phyloP scores from a whole-genome alignment of 495 filamentous ascomycete genomes.

The Neurospora sp. region DNA sequence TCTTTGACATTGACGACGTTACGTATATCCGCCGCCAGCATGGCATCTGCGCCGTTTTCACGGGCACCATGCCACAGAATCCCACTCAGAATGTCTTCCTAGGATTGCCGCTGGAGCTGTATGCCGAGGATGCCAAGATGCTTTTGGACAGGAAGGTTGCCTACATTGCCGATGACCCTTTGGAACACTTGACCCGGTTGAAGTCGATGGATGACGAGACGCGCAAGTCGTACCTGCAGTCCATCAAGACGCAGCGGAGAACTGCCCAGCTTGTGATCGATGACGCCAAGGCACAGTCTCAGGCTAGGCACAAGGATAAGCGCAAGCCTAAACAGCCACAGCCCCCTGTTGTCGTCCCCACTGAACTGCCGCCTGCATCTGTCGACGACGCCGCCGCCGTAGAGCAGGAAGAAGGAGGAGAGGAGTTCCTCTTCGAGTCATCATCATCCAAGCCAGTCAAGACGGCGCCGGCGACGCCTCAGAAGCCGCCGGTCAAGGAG shows the following conservation, averaged over 20 bases:
- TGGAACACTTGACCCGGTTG: constrained; percentile 54
- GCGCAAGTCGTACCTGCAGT: constrained; percentile 35
- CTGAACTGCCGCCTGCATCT: background rate
- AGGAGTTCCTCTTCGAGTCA: constrained; percentile 36
- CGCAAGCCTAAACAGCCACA: constrained; percentile 10
- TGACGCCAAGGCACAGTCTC: constrained; percentile 27
- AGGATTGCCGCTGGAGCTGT: constrained; percentile 77
- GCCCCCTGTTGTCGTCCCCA: background rate
- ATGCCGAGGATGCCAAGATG: constrained; percentile 79
- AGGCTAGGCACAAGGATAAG: constrained; percentile 21
- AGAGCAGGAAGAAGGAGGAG: constrained; percentile 13
- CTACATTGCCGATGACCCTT: constrained; percentile 68
- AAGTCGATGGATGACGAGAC: constrained; percentile 45
- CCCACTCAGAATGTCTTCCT: constrained; percentile 93
- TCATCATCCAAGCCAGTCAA: constrained; percentile 5
- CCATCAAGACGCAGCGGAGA: constrained; percentile 30
- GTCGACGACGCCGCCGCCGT: constrained; percentile 3
- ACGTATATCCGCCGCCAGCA: constrained; percentile 70
- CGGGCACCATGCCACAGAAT: constrained; percentile 79
- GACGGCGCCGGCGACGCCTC: background rate
- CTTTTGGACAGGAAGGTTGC: constrained; percentile 72
- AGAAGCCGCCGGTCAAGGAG: background rate
- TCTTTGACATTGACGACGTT: constrained; percentile 78
- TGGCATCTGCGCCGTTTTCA: constrained; percentile 80
- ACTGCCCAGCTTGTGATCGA: constrained; percentile 28